phyloP scores from a whole-genome alignment of 2,329 filamentous ascomycete genomes.

The Talaromyces sp. region DNA sequence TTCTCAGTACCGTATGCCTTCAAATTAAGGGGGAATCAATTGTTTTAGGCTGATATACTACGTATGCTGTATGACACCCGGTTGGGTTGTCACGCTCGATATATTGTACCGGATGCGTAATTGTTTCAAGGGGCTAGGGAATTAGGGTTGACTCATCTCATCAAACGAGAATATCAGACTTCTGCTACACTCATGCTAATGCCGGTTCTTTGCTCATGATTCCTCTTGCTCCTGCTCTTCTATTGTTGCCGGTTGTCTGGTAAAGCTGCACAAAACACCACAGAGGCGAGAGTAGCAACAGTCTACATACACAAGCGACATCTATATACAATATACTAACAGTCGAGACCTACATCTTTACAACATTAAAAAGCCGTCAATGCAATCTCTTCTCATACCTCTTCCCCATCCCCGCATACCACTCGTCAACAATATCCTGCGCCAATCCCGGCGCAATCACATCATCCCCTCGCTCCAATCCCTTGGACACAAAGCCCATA shows the following conservation, averaged over 20 bases:
- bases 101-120: background rate
- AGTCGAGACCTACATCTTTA: background rate
- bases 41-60: background rate
- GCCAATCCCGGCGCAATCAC: conserved; percentile 1
- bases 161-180: background rate
- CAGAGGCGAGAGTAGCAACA: background rate
- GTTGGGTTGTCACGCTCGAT: background rate
- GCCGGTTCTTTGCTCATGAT: background rate
- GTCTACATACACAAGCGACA: background rate
- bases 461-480: background rate
- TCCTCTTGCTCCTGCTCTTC: background rate
- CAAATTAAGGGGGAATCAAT: background rate
- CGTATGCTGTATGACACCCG: background rate
- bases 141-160: background rate
- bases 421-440: background rate
- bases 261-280: background rate
- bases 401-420: background rate
- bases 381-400: background rate
- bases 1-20: background rate
- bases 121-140: background rate
- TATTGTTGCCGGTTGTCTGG: background rate
- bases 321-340: background rate
- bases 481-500: background rate
- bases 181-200: background rate
- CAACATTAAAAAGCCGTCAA: background rate